Evolutionary conservation across 2,329 filamentous ascomycete species (phyloP).

Genomic region (Westerdykella ornata): DNA sequence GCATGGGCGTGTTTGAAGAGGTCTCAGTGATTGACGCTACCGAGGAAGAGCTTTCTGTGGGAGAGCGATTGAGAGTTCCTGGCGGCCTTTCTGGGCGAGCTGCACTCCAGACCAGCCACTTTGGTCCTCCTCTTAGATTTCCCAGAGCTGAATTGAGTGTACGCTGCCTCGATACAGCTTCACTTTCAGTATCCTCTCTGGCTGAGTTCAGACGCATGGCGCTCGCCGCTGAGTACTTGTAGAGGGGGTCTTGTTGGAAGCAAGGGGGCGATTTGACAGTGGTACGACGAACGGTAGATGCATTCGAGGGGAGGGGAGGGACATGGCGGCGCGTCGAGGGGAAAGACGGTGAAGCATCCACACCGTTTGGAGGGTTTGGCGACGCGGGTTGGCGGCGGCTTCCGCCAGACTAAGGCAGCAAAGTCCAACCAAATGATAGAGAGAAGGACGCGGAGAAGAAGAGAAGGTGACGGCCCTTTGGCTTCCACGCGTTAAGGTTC

Average conservation of each 20-base stretch:
- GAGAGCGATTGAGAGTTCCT: too few relatives aligned
- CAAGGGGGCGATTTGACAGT: neutral
- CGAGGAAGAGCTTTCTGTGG: too few relatives aligned
- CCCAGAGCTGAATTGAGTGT: conserved; percentile 27
- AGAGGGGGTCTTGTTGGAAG: too few relatives aligned
- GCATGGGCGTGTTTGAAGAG: neutral
- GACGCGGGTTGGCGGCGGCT: conserved; percentile 2
- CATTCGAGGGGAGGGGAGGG: neutral
- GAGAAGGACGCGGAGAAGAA: too few relatives aligned
- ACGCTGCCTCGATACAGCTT: conserved; percentile 11
- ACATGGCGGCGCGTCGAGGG: neutral
- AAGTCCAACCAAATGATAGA: too few relatives aligned
- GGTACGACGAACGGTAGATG: neutral
- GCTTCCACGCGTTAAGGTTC: too few relatives aligned
- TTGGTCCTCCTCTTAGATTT: conserved; percentile 24
- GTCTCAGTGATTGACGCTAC: too few relatives aligned
- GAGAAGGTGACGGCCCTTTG: too few relatives aligned
- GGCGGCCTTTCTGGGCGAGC: too few relatives aligned
- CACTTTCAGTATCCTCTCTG: neutral
- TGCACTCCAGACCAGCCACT: conserved; percentile 3
- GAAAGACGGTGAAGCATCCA: neutral
- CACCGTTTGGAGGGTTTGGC: neutral
- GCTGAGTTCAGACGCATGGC: too few relatives aligned
- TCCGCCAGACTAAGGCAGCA: too few relatives aligned
- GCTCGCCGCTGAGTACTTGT: too few relatives aligned